Evolutionary conservation across 2,329 filamentous ascomycete genomes (phyloP).

Genomic region (Hymenoscyphus scutula): DNA sequence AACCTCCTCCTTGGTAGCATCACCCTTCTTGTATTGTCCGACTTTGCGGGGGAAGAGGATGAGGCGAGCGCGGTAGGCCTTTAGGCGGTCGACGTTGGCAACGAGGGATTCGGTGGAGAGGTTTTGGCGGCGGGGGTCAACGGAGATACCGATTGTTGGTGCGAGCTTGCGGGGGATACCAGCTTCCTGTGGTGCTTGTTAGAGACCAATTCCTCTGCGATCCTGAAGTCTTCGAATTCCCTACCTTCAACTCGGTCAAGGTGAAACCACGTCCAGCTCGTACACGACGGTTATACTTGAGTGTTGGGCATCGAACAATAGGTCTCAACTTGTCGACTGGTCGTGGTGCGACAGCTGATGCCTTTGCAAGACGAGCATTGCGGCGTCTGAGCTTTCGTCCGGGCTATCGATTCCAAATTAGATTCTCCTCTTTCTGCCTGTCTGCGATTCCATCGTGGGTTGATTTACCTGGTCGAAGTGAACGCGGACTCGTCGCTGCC

Average conservation of each 20-base stretch:
- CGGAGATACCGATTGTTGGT: slow-evolving; percentile 92
- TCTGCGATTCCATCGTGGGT: slow-evolving; percentile 20
- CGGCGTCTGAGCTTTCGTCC: slow-evolving; percentile 94
- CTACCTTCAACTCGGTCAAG: slow-evolving; percentile 95
- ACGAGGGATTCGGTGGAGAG: slow-evolving; percentile 92
- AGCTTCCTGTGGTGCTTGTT: slow-evolving; percentile 65
- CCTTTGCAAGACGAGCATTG: slow-evolving; percentile 89
- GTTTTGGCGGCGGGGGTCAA: slow-evolving; percentile 96
- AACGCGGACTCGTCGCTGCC: slow-evolving; percentile 97
- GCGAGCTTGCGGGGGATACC: slow-evolving; percentile 93
- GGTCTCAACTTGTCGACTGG: slow-evolving; percentile 96
- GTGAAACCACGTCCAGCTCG: slow-evolving; percentile 97
- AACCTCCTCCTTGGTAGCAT: slow-evolving; percentile 81
- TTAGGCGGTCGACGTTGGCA: slow-evolving; percentile 94
- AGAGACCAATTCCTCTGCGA: slow-evolving; percentile 15
- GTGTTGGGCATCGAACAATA: slow-evolving; percentile 92
- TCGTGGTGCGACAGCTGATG: slow-evolving; percentile 89
- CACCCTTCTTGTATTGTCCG: slow-evolving; percentile 90
- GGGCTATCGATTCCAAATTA: slow-evolving; percentile 58
- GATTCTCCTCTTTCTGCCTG: slow-evolving; percentile 30
- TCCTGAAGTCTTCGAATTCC: slow-evolving; percentile 23
- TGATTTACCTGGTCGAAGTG: slow-evolving; percentile 97
- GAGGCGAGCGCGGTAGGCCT: slow-evolving; percentile 93
- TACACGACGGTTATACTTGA: slow-evolving; percentile 99
- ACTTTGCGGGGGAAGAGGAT: slow-evolving; percentile 97